Conservation (phyloP, 1,284 basidiomycete genomes). For the Cerrena zonata region DNA sequence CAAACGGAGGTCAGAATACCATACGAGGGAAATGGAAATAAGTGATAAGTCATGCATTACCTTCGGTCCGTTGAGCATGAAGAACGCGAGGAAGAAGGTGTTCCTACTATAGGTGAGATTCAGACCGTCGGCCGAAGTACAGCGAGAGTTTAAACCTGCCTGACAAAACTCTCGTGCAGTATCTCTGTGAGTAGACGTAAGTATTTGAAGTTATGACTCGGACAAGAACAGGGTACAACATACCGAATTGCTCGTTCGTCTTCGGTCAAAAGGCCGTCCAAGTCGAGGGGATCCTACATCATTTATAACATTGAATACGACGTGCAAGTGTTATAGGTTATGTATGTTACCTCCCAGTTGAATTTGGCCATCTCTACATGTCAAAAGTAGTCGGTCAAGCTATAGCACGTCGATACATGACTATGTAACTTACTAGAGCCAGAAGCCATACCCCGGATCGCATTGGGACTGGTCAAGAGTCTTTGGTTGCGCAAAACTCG, state of each 20-base stretch:
- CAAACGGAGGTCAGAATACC: conserved; percentile 2
- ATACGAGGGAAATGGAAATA: neutral
- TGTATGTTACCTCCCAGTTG: conserved; percentile 56
- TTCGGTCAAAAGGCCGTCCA: conserved; percentile 77
- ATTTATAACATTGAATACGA: no score
- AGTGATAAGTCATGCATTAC: conserved; percentile 39
- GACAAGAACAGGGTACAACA: conserved; percentile 19
- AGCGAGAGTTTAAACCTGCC: conserved; percentile 28
- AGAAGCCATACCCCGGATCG: conserved; percentile 1
- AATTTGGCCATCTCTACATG: conserved; percentile 48
- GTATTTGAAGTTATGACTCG: neutral
- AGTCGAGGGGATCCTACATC: conserved; percentile 71
- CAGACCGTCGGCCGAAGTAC: neutral
- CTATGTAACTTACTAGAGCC: neutral
- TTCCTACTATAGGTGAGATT: conserved; percentile 44
- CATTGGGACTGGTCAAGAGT: no score
- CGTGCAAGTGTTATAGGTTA: no score
- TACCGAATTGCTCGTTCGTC: conserved; percentile 88
- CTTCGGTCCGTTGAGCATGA: conserved; percentile 84
- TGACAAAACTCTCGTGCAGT: conserved; percentile 83
- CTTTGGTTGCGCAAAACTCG: no score
- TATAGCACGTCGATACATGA: neutral
- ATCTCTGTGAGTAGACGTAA: conserved; percentile 46
- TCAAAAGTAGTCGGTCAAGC: neutral
- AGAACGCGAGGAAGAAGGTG: conserved; percentile 79